A percentile compares a stretch with the other conserved stretches of the same genome.
Conservation (phyloP, 2,329 filamentous ascomycete genomes). For the Colletotrichum tabaci region DNA sequence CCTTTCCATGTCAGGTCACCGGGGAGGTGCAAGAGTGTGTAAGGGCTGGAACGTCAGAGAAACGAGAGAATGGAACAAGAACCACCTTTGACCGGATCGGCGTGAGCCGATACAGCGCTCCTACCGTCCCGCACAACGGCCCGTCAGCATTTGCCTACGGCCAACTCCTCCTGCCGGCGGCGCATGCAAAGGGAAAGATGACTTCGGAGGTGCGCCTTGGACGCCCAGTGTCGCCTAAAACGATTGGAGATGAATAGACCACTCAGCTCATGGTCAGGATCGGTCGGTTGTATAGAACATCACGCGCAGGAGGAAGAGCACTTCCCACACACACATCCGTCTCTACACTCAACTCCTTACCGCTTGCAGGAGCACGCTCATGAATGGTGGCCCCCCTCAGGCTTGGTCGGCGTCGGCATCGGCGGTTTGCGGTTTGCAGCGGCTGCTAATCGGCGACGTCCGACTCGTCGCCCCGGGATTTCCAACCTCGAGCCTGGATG, state of each 20-base stretch:
- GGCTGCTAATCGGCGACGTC: slow-evolving; percentile 22
- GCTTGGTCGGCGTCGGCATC: slow-evolving; percentile 21
- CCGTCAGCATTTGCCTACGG: no score
- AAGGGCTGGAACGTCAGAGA: background rate
- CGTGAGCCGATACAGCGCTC: slow-evolving; percentile 3
- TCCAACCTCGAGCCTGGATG: slow-evolving; percentile 3
- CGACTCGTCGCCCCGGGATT: background rate
- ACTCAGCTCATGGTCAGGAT: background rate
- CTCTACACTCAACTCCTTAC: background rate
- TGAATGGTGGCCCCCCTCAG: background rate
- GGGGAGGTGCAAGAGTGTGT: background rate
- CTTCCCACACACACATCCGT: background rate
- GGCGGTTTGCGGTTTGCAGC: slow-evolving; percentile 21
- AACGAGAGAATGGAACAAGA: background rate
- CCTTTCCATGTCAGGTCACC: background rate
- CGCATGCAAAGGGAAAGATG: no score
- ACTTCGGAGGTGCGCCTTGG: background rate
- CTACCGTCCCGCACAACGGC: background rate
- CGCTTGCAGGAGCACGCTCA: background rate
- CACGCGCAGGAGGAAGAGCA: background rate
- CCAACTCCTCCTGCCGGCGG: background rate
- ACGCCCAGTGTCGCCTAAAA: background rate
- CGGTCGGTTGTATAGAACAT: no score
- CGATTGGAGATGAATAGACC: background rate
- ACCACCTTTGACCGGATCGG: background rate